A percentile compares a stretch with the other conserved stretches of the same genome.
Evolutionary conservation across 345 rosid species (phyloP).

Genomic region (Moricandia moricandioides): DNA sequence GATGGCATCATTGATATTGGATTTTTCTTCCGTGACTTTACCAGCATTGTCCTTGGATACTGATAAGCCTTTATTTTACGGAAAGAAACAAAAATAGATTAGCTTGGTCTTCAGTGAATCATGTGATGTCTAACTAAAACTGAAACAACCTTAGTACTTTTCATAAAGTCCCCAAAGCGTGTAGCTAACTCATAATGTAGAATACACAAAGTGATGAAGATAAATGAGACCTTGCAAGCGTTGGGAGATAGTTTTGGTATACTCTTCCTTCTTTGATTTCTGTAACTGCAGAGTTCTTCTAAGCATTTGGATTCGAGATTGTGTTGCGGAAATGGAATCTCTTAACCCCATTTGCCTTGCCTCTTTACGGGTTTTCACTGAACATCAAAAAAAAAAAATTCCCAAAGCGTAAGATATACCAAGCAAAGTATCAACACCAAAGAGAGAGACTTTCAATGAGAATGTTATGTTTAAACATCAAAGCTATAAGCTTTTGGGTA

Average conservation of each 20-base stretch:
- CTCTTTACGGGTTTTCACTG: constrained; percentile 82
- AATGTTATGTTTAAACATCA: neutral
- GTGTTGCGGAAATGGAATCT: constrained; percentile 62
- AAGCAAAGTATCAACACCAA: neutral
- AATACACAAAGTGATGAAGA: neutral
- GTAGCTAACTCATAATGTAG: too few relatives aligned
- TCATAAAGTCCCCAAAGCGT: too few relatives aligned
- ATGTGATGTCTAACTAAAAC: too few relatives aligned
- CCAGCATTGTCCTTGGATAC: constrained; percentile 44
- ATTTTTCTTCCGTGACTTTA: constrained; percentile 42
- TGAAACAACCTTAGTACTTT: too few relatives aligned
- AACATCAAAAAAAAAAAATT: neutral
- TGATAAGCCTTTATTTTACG: constrained; percentile 39
- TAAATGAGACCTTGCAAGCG: constrained; percentile 39
- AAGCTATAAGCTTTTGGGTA: neutral
- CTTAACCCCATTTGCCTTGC: constrained; percentile 63
- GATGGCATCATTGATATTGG: constrained; percentile 61
- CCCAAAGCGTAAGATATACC: too few relatives aligned
- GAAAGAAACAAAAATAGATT: neutral
- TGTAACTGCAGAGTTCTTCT: constrained; percentile 53
- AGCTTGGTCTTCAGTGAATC: neutral
- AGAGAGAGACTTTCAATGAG: neutral
- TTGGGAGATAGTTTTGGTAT: constrained; percentile 49
- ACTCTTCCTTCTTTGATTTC: constrained; percentile 66
- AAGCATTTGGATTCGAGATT: constrained; percentile 57